Evolutionary conservation across 1,284 basidiomycete species (phyloP).

Genomic region (Cystobasidium sp.): DNA sequence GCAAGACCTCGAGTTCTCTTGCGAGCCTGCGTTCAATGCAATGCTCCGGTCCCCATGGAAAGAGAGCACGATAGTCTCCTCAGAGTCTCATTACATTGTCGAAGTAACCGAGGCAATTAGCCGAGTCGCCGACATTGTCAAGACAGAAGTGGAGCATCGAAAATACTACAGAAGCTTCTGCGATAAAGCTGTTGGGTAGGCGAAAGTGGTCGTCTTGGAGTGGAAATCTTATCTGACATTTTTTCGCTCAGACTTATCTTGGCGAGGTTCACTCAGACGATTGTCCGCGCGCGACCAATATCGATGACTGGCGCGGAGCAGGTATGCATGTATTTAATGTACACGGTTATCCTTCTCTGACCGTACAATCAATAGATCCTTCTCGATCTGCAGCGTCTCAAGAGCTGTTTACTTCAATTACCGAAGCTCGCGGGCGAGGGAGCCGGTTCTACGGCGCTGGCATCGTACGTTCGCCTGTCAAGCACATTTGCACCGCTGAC

Average conservation of each 20-base stretch:
- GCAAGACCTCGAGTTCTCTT: constrained; percentile 77
- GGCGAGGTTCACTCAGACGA: constrained; percentile 79
- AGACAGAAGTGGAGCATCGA: constrained; percentile 82
- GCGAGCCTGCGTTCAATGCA: constrained; percentile 73
- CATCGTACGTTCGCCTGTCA: constrained; percentile 47
- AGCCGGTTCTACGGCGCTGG: constrained; percentile 43
- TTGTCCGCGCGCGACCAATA: constrained; percentile 84
- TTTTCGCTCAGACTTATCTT: constrained; percentile 68
- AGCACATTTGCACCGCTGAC: background rate
- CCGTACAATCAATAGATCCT: constrained; percentile 66
- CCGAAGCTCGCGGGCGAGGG: constrained; percentile 60
- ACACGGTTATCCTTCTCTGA: background rate
- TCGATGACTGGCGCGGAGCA: constrained; percentile 91
- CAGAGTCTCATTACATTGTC: constrained; percentile 76
- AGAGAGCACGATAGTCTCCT: constrained; percentile 76
- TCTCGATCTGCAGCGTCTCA: constrained; percentile 86
- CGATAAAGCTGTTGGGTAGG: constrained; percentile 84
- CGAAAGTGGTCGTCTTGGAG: background rate
- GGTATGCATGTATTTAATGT: constrained; percentile 59
- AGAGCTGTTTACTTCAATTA: constrained; percentile 78
- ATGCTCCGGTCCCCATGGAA: constrained; percentile 80
- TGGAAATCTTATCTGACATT: background rate
- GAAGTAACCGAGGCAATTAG: constrained; percentile 72
- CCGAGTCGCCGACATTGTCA: constrained; percentile 68
- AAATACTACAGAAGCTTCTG: constrained; percentile 88